Evolutionary conservation across 495 filamentous ascomycete species (phyloP).

Genomic region (Opeltia flavorubescens): DNA sequence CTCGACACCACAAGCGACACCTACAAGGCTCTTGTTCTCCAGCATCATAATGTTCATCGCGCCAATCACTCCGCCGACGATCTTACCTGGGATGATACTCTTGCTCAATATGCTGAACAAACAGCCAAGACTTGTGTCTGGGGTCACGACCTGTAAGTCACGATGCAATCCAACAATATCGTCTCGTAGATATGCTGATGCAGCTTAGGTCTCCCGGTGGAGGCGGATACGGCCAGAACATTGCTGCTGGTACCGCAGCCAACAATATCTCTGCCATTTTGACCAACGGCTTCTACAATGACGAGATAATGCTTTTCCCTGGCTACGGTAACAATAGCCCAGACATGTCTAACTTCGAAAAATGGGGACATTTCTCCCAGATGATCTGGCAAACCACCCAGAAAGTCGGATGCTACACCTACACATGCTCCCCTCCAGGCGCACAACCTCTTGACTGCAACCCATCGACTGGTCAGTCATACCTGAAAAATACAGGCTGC

Average conservation of each 20-base stretch:
- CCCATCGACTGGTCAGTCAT: conserved; percentile 8
- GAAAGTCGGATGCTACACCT: conserved; percentile 58
- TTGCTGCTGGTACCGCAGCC: conserved; percentile 33
- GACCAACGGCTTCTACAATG: conserved; percentile 73
- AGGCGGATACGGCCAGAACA: conserved; percentile 75
- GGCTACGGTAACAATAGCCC: conserved; percentile 31
- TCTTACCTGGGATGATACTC: conserved; percentile 46
- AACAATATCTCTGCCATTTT: conserved; percentile 47
- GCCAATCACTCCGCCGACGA: conserved; percentile 59
- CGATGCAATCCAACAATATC: neutral
- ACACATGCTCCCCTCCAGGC: conserved; percentile 30
- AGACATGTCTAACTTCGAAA: conserved; percentile 46
- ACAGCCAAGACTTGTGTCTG: conserved; percentile 51
- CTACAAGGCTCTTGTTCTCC: conserved; percentile 37
- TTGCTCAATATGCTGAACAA: conserved; percentile 45
- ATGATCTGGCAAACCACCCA: conserved; percentile 68
- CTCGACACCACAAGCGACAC: conserved; percentile 13
- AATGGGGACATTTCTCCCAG: conserved; percentile 83
- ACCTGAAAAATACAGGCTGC: conserved; percentile 32
- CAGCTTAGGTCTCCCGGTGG: conserved; percentile 28
- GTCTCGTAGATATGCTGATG: conserved; percentile 3
- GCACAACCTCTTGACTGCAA: conserved; percentile 12
- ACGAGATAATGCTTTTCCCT: conserved; percentile 44
- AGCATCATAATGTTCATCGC: conserved; percentile 79
- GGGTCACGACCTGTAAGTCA: conserved; percentile 59